These are phyloP conservation scores for Jamesozyma rosinii DNA, from an alignment of 805 yeast genomes.

Conservation along the genomic window DNA sequence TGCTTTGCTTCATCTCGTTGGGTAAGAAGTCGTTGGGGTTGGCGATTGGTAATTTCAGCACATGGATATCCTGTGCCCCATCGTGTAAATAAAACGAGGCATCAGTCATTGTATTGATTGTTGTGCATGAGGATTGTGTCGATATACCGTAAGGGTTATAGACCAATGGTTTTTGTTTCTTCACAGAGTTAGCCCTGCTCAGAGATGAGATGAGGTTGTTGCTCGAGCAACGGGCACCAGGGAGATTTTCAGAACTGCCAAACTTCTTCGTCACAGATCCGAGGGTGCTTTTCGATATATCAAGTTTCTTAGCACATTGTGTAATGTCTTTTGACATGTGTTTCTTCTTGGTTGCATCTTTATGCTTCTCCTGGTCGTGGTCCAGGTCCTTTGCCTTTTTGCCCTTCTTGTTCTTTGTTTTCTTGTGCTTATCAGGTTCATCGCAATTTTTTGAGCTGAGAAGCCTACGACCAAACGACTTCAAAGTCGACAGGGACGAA, in stretches of 20 bases:
- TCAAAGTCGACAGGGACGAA: conserved; percentile 8
- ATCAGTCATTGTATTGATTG: conserved; percentile 9
- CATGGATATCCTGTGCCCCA: conserved; percentile 33
- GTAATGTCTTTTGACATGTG: too few species aligned
- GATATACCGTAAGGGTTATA: conserved; percentile 55
- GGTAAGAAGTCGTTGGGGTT: conserved; percentile 63
- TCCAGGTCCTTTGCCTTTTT: not conserved
- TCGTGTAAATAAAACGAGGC: conserved; percentile 28
- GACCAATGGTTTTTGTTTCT: conserved; percentile 35
- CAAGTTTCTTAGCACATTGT: too few species aligned
- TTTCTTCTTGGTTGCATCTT: not conserved
- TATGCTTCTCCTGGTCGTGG: not conserved
- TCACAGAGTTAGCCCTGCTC: too few species aligned
- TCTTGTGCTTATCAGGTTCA: not conserved
- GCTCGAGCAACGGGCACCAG: too few species aligned
- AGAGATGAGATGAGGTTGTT: too few species aligned
- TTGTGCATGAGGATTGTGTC: not conserved
- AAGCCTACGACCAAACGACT: conserved; percentile 12
- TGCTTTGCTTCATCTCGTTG: conserved; percentile 38
- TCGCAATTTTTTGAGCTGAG: conserved; percentile 7
- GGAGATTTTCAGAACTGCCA: too few species aligned
- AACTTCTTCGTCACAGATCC: too few species aligned
- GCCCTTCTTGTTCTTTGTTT: not conserved
- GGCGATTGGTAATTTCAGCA: conserved; percentile 52
- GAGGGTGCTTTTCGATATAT: too few species aligned